Percentiles rank a stretch among this genome's conserved stretches.
Evolutionary conservation across 768 basidiomycete genomes (phyloP).

Genomic region (Boletus rex-veris): DNA sequence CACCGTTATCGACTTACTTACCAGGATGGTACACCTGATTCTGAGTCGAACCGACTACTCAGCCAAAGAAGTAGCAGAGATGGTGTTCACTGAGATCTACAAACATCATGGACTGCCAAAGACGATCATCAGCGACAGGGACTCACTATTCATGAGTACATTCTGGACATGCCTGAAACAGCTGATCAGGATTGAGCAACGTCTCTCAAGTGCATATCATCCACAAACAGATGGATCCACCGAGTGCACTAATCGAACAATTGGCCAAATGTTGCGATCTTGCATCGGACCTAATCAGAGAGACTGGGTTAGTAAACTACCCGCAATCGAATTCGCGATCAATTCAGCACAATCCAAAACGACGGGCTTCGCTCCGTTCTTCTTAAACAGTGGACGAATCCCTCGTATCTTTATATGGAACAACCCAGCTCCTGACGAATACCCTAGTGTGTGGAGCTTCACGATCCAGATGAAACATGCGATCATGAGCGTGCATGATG

Average conservation of each 20-base stretch:
- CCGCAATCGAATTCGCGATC: constrained; percentile 21
- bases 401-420: constrained; percentile 22
- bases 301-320: constrained; percentile 10
- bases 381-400: constrained; percentile 3
- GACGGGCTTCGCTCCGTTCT: constrained; percentile 22
- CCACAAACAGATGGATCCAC: not conserved
- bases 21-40: constrained; percentile 24
- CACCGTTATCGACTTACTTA: constrained; percentile 19
- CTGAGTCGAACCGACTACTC: constrained; percentile 24
- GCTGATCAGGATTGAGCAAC: not conserved
- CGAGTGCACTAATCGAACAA: not conserved
- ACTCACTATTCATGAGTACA: constrained; percentile 20
- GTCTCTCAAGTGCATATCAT: not conserved
- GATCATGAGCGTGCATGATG: constrained; percentile 32
- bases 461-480: constrained; percentile 27
- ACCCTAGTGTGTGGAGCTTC: constrained; percentile 28
- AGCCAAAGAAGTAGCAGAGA: constrained; percentile 33
- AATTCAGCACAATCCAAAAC: constrained; percentile 14
- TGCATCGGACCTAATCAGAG: constrained; percentile 1
- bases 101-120: constrained; percentile 21
- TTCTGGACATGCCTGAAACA: constrained; percentile 23
- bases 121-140: constrained; percentile 22
- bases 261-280: not conserved
- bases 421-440: constrained; percentile 1
- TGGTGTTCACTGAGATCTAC: constrained; percentile 35